Conservation (phyloP, 2,329 filamentous ascomycete genomes). For the Tolypocladium amazonense region DNA sequence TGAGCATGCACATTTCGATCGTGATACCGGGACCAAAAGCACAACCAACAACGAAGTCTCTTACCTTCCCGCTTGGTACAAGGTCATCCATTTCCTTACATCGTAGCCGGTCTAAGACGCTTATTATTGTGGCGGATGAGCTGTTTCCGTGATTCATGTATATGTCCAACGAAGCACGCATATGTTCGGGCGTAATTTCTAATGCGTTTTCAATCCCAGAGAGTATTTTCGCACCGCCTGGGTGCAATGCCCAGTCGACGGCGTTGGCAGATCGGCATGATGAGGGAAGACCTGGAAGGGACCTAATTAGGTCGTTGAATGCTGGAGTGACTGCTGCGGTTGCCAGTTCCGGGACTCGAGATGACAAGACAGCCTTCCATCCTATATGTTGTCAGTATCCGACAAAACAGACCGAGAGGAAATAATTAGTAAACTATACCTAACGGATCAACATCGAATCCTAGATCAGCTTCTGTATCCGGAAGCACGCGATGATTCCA, state of each 20-base stretch:
- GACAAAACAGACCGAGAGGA: neutral
- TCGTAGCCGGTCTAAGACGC: neutral
- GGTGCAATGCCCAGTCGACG: neutral
- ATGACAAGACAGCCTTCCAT: neutral
- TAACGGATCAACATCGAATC: neutral
- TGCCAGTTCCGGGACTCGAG: neutral
- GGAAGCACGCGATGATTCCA: neutral
- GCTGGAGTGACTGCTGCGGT: neutral
- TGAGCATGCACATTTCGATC: neutral
- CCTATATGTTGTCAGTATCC: neutral
- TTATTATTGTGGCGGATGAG: neutral
- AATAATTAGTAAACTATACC: neutral
- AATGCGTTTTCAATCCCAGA: neutral
- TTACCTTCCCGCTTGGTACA: neutral
- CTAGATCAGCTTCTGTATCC: neutral
- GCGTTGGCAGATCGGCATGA: neutral
- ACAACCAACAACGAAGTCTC: neutral
- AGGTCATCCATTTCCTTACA: neutral
- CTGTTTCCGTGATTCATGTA: neutral
- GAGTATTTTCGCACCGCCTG: neutral
- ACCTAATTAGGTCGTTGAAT: neutral
- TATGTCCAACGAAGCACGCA: neutral
- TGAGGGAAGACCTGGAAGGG: neutral
- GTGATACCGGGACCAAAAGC: neutral
- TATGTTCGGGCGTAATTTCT: neutral